Conservation (phyloP, 768 basidiomycete species). For the Tephrocybe sp. region DNA sequence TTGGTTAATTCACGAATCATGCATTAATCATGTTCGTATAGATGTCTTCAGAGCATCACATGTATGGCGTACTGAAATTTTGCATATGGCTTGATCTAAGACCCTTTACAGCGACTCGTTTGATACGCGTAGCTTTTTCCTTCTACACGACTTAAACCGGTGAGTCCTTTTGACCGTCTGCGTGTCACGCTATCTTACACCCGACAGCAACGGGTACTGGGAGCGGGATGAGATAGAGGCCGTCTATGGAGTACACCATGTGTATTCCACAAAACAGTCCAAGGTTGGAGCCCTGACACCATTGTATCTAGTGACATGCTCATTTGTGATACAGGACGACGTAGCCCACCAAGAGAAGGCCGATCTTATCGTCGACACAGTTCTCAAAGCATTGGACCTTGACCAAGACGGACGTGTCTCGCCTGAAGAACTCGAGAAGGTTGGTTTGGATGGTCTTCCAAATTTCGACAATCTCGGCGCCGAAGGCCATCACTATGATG, state of each 20-base stretch:
- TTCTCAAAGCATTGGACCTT: conserved; percentile 73
- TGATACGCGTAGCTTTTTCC: conserved; percentile 88
- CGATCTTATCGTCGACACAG: conserved; percentile 67
- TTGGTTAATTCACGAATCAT: conserved; percentile 12
- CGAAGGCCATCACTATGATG: conserved; percentile 92
- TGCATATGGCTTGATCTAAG: conserved; percentile 3
- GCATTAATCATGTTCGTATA: conserved; percentile 30
- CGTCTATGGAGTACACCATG: conserved; percentile 94
- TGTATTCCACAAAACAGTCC: conserved; percentile 49
- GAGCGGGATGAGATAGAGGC: conserved; percentile 90
- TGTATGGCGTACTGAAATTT: conserved; percentile 42
- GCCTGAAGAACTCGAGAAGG: conserved; percentile 67
- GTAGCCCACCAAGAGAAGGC: conserved; percentile 82
- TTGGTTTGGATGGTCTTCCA: conserved; percentile 76
- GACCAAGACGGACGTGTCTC: conserved; percentile 71
- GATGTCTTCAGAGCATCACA: conserved; percentile 92
- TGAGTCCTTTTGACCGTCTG: conserved; percentile 26
- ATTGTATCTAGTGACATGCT: neutral
- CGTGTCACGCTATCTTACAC: neutral
- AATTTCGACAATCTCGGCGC: conserved; percentile 84
- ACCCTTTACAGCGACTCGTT: conserved; percentile 65
- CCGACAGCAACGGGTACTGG: conserved; percentile 75
- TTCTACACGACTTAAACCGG: conserved; percentile 91
- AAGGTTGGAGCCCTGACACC: neutral
- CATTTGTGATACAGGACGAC: conserved; percentile 51